Evolutionary conservation across 2,329 filamentous ascomycete species (phyloP), one percentile per base, ranked within the genome.

Genomic region (Fusarium tricinctum): DNA sequence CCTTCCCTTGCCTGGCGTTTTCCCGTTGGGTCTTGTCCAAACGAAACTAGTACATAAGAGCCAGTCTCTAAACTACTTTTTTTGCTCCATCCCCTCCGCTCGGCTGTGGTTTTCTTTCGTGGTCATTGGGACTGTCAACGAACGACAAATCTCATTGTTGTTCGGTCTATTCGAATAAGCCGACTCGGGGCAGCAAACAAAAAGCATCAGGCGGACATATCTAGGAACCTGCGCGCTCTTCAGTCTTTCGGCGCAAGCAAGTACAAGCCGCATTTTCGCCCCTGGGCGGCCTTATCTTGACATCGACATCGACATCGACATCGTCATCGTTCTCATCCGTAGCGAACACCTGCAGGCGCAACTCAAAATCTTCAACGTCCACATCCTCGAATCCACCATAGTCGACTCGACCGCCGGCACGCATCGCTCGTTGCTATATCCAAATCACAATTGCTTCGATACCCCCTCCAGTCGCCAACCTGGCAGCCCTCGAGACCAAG

Each of bases 401-500:
- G 68, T 54, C 50, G 52, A 52, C 45, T 60, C 58, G 17, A 46
- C 19, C 45, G 23, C 40, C 54, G 66, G 46, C 66, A 56, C 51
- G 38, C 43, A 44, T 59, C 48, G 47, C 48, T 58, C 54, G 42
- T 49, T 30, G 51, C 20, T 43, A 46, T 32, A 40, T 38, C 38
- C 43, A 46, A 33, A 66, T 49, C 66, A 49, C 56, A 68, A 74
- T 72, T 58, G 61, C 63, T 55, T 46, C 58, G 52, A 68, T 57
- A 42, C 45, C 62, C 48, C 54, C 68, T 46, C 33, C 46, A 77
- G 74, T 75, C 81, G 83, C 81, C 87, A 89, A 81, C 78, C 86
- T 90, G 88, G 81, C 81, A 77, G 85, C 86, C 82, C 84, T 90
- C 79, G 85, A 88, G 81, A 81, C 85, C 69, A 85, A 84, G 77